These are phyloP conservation scores for Mycena rebaudengoi DNA, from an alignment of 768 basidiomycete genomes.

Conservation along the genomic window DNA sequence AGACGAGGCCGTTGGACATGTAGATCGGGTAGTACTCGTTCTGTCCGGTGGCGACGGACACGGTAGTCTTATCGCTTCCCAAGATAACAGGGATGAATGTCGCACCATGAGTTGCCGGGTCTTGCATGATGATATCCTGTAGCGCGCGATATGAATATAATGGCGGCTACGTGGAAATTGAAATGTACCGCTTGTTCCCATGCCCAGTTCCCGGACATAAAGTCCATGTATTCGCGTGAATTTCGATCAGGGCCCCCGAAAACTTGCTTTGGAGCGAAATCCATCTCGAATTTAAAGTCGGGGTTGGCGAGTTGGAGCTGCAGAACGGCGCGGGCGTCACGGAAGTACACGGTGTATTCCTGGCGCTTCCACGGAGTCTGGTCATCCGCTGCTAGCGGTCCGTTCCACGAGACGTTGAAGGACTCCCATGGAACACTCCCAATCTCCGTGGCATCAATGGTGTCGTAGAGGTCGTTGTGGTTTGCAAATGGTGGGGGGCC, in stretches of 20 bases:
- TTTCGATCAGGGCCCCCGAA: conserved; percentile 3
- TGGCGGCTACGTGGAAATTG: conserved; percentile 32
- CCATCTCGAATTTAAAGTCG: conserved; percentile 24
- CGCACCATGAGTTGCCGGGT: conserved; percentile 31
- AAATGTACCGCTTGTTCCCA: conserved; percentile 34
- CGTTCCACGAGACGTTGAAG: conserved; percentile 20
- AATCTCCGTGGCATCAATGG: conserved; percentile 31
- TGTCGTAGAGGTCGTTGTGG: conserved; percentile 26
- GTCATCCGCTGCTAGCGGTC: conserved; percentile 10
- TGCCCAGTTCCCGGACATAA: conserved; percentile 37
- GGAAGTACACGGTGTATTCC: conserved; percentile 30
- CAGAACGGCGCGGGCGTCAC: conserved; percentile 20
- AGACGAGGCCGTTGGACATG: conserved; percentile 38
- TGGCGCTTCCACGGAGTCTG: conserved; percentile 36
- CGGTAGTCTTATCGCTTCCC: conserved; percentile 48
- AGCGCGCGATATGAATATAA: conserved; percentile 28
- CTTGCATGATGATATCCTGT: not conserved
- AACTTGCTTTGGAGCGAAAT: conserved; percentile 25
- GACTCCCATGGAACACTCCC: conserved; percentile 33
- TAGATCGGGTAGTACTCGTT: conserved; percentile 48
- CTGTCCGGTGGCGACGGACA: conserved; percentile 47
- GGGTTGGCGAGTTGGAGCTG: conserved; percentile 23
- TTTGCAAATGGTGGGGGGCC: conserved; percentile 32
- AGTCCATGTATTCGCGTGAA: conserved; percentile 19
- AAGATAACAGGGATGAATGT: conserved; percentile 42